phyloP scores from a whole-genome alignment of 345 rosid species.

The Capsella bursapastoris region DNA sequence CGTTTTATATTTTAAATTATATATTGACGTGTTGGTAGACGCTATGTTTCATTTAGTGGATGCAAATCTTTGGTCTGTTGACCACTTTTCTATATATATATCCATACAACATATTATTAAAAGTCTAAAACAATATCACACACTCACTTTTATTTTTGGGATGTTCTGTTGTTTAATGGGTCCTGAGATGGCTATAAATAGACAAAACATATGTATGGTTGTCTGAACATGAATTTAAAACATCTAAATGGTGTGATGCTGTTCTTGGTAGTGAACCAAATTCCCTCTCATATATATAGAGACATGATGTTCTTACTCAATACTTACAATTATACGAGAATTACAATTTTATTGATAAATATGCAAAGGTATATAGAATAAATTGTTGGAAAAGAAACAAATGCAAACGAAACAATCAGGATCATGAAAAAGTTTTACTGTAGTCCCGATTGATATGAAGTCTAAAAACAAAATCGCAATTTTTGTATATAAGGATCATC shows the following conservation, averaged over 20 bases:
- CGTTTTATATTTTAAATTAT: neutral
- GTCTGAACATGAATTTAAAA: too few relatives aligned
- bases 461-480: conserved; percentile 29
- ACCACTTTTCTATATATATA: neutral
- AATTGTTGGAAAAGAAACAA: neutral
- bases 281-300: too few relatives aligned
- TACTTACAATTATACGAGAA: too few relatives aligned
- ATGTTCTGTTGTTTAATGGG: neutral
- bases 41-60: conserved; percentile 23
- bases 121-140: neutral
- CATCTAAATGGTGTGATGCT: too few relatives aligned
- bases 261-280: too few relatives aligned
- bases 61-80: conserved; percentile 16
- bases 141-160: neutral
- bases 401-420: conserved; percentile 22
- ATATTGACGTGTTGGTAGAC: conserved; percentile 13
- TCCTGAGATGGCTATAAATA: conserved; percentile 9
- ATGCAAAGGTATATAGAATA: too few relatives aligned
- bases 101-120: neutral
- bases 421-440: conserved; percentile 25
- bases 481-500: conserved; percentile 35
- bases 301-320: too few relatives aligned
- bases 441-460: conserved; percentile 34
- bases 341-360: too few relatives aligned
- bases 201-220: neutral